Percentiles rank a stretch among this genome's conserved stretches.
These are phyloP conservation scores for Codiaeum variegatum DNA, from an alignment of 441 rosid species.

Conservation along the genomic window DNA sequence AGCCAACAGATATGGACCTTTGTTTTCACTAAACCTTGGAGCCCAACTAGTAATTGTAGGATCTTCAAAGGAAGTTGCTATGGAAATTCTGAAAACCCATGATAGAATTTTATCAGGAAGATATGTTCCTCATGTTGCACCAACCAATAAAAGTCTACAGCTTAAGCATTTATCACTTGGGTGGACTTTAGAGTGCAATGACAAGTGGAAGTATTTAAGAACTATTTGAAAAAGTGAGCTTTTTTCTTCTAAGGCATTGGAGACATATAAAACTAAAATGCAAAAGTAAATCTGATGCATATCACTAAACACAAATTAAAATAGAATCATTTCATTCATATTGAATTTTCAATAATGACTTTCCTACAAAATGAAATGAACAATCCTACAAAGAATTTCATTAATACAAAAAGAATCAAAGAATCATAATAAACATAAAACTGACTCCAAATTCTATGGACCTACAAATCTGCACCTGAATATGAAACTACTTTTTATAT, in stretches of 20 bases:
- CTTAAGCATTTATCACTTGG: slow-evolving; percentile 32
- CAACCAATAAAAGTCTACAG: slow-evolving; percentile 23
- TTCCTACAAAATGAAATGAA: slow-evolving; percentile 16
- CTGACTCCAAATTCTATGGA: slow-evolving; percentile 25
- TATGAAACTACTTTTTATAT: slow-evolving; percentile 31
- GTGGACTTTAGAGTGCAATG: slow-evolving; percentile 36
- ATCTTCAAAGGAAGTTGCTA: slow-evolving; percentile 33
- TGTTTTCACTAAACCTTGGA: slow-evolving; percentile 36
- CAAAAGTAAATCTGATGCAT: neutral
- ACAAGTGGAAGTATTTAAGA: slow-evolving; percentile 31
- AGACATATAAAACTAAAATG: slow-evolving; percentile 9
- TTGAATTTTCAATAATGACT: slow-evolving; percentile 19
- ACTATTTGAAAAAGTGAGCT: slow-evolving; percentile 31
- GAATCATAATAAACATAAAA: slow-evolving; percentile 29
- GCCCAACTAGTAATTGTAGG: slow-evolving; percentile 35
- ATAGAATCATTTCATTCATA: slow-evolving; percentile 17
- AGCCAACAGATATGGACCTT: slow-evolving; percentile 30
- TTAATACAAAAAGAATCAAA: slow-evolving; percentile 46
- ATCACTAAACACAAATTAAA: slow-evolving; percentile 8
- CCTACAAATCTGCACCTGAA: slow-evolving; percentile 21
- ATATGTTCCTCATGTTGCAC: slow-evolving; percentile 32
- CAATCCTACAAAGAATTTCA: slow-evolving; percentile 29
- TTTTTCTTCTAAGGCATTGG: slow-evolving; percentile 31
- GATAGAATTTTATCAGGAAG: slow-evolving; percentile 32
- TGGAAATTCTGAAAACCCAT: slow-evolving; percentile 36